phyloP scores from a whole-genome alignment of 805 yeast genomes.

The Candida nemodendra region DNA sequence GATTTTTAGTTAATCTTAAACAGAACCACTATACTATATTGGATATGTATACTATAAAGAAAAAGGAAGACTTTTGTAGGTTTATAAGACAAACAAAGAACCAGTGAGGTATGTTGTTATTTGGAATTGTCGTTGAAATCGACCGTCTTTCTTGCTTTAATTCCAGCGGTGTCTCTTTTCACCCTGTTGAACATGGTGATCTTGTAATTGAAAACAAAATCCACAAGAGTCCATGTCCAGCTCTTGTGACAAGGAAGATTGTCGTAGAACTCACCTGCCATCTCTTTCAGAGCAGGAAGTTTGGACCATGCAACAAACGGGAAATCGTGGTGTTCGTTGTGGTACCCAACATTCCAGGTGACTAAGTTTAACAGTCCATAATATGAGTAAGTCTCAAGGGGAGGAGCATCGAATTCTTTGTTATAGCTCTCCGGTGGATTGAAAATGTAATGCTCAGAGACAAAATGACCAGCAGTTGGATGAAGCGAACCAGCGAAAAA shows the following conservation, averaged over 20 bases:
- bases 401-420: constrained; percentile 42
- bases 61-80: not conserved
- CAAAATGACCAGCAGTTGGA: constrained; percentile 94
- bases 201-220: constrained; percentile 65
- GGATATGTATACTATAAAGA: no score
- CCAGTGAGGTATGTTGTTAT: constrained; percentile 6
- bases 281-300: constrained; percentile 57
- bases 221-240: constrained; percentile 75
- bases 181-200: constrained; percentile 81
- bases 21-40: no score
- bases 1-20: no score
- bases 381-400: constrained; percentile 83
- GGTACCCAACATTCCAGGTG: constrained; percentile 93
- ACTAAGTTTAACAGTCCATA: constrained; percentile 75
- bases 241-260: constrained; percentile 74
- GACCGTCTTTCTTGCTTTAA: constrained; percentile 33
- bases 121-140: constrained; percentile 34
- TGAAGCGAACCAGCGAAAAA: constrained; percentile 90
- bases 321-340: constrained; percentile 94
- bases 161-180: constrained; percentile 49
- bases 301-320: constrained; percentile 92
- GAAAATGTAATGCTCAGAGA: constrained; percentile 88
- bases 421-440: constrained; percentile 44
- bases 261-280: constrained; percentile 80
- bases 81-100: not conserved